Percentiles rank a stretch among this genome's conserved stretches.
phyloP scores from a whole-genome alignment of 306 rosid species.

The Corylus americana region DNA sequence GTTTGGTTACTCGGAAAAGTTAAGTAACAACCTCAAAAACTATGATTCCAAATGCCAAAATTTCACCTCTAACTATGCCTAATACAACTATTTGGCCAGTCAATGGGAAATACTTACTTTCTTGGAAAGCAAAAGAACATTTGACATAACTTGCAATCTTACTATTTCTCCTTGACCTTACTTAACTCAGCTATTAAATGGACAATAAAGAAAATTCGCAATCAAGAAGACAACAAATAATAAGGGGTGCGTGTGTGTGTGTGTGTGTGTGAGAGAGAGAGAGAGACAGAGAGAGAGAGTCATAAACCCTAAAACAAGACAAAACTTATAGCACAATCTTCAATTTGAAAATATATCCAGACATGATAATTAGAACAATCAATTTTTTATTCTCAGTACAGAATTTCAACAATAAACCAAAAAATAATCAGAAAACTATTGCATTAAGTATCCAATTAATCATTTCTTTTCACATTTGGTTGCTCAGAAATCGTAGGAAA shows the following conservation, averaged over 20 bases:
- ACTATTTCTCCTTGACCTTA: background rate
- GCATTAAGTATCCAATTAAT: no score
- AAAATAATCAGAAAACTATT: background rate
- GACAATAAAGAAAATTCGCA: background rate
- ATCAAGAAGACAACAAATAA: background rate
- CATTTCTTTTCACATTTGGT: no score
- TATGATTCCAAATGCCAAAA: no score
- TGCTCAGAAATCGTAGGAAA: no score
- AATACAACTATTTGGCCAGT: background rate
- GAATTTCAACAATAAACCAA: background rate
- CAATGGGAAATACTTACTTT: background rate
- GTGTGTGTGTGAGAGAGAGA: background rate
- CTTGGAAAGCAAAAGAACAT: conserved; percentile 9
- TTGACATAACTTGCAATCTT: background rate
- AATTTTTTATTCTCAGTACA: background rate
- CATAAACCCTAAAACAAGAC: background rate
- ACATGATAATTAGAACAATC: background rate
- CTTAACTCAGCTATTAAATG: background rate
- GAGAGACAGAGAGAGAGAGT: background rate
- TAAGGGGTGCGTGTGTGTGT: background rate
- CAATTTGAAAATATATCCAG: background rate
- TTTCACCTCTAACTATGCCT: background rate
- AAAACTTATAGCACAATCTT: background rate
- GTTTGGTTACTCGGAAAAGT: no score
- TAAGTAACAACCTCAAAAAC: no score